These are phyloP conservation scores for Sonneratia caseolaris DNA, from an alignment of 345 rosid genomes.

Conservation along the genomic window DNA sequence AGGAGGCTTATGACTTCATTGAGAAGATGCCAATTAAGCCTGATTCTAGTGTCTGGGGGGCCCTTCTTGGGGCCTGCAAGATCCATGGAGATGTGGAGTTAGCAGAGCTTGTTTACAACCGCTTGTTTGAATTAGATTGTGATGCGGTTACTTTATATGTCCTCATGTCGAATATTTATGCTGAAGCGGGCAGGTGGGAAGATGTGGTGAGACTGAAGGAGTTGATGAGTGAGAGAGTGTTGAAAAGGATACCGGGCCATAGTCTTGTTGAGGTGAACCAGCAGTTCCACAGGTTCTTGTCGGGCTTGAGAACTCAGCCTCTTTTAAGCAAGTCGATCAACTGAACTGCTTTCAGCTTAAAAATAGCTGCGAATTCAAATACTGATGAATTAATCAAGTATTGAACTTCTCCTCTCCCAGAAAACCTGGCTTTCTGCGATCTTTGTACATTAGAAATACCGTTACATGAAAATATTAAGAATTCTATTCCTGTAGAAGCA, in stretches of 20 bases:
- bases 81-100: conserved; percentile 25
- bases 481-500: too few relatives aligned
- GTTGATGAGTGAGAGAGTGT: conserved; percentile 23
- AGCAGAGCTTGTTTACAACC: conserved; percentile 22
- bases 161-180: conserved; percentile 27
- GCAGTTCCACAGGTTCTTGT: conserved; percentile 27
- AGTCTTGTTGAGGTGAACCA: conserved; percentile 21
- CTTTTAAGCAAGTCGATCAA: neutral
- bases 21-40: conserved; percentile 32
- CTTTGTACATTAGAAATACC: neutral
- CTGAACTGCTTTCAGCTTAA: neutral
- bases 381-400: neutral
- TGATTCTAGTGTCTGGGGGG: conserved; percentile 37
- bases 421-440: neutral
- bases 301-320: conserved; percentile 28
- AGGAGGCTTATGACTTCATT: conserved; percentile 33
- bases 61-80: conserved; percentile 42
- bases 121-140: conserved; percentile 24
- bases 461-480: too few relatives aligned
- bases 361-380: neutral
- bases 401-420: neutral
- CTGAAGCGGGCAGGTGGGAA: conserved; percentile 17
- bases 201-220: conserved; percentile 22
- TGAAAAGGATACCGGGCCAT: conserved; percentile 26
- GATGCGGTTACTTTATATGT: conserved; percentile 26